phyloP scores from a whole-genome alignment of 225 moss, liverwort and hornwort species.

The Pseudoscleropodium purum region DNA sequence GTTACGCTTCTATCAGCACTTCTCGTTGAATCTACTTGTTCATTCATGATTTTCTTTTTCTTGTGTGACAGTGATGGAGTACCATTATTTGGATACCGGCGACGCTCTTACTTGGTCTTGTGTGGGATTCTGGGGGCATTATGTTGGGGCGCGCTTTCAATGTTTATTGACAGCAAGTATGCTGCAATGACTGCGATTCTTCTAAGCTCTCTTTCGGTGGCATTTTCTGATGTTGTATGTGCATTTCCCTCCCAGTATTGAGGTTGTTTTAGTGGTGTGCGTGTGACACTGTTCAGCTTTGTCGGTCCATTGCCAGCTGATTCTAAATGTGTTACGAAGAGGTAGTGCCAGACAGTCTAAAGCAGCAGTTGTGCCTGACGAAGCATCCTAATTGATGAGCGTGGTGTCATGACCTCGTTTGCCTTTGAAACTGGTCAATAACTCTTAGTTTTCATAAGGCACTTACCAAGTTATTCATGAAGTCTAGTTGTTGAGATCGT shows the following conservation, averaged over 20 bases:
- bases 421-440: background rate
- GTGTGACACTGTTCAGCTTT: background rate
- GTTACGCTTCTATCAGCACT: background rate
- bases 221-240: slow-evolving; percentile 88
- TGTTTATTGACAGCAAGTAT: slow-evolving; percentile 44
- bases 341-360: background rate
- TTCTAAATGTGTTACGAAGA: background rate
- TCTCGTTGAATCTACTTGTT: background rate
- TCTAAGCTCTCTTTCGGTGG: slow-evolving; percentile 82
- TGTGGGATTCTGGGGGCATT: slow-evolving; percentile 58
- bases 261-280: background rate
- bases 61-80: slow-evolving; percentile 43
- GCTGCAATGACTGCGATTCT: slow-evolving; percentile 45
- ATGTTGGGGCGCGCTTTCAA: slow-evolving; percentile 45
- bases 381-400: background rate
- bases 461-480: background rate
- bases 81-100: slow-evolving; percentile 61
- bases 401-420: background rate
- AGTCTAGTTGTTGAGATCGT: background rate
- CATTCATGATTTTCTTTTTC: background rate
- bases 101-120: slow-evolving; percentile 58
- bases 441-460: background rate
- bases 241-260: background rate
- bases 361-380: background rate
- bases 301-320: background rate